These are phyloP conservation scores for Kluyveromyces sp. DNA, from an alignment of 1,139 yeast genomes.

Conservation along the genomic window DNA sequence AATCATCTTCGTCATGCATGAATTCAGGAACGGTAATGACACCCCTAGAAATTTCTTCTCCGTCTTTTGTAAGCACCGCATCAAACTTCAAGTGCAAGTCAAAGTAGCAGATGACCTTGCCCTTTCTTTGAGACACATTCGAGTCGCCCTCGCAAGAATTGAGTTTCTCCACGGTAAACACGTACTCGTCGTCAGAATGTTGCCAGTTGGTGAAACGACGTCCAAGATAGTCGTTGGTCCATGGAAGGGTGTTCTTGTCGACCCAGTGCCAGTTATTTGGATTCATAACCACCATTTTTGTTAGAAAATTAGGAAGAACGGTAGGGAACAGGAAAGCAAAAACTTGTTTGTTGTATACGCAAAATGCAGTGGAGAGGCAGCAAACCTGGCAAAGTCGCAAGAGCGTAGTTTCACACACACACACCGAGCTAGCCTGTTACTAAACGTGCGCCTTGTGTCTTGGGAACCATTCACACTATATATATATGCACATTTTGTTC, in stretches of 20 bases:
- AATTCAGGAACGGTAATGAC: constrained; percentile 53
- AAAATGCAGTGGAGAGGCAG: too few relatives aligned
- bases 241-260: constrained; percentile 68
- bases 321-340: too few relatives aligned
- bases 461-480: background rate
- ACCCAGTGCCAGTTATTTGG: constrained; percentile 92
- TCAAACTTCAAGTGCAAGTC: constrained; percentile 51
- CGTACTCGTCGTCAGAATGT: constrained; percentile 33
- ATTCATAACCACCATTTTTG: constrained; percentile 62
- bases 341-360: too few relatives aligned
- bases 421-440: too few relatives aligned
- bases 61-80: constrained; percentile 30
- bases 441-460: background rate
- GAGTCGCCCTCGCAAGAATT: constrained; percentile 59
- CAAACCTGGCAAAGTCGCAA: too few relatives aligned
- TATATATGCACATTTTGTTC: background rate
- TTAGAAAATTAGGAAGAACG: background rate
- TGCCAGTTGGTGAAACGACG: constrained; percentile 36
- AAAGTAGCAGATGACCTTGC: constrained; percentile 66
- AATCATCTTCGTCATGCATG: constrained; percentile 67
- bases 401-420: too few relatives aligned
- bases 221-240: constrained; percentile 58
- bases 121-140: constrained; percentile 75
- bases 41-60: constrained; percentile 32
- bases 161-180: constrained; percentile 31